A percentile compares a stretch with the other conserved stretches of the same genome.
phyloP scores from a whole-genome alignment of 768 basidiomycete species.

The Russula griseocarnosa region DNA sequence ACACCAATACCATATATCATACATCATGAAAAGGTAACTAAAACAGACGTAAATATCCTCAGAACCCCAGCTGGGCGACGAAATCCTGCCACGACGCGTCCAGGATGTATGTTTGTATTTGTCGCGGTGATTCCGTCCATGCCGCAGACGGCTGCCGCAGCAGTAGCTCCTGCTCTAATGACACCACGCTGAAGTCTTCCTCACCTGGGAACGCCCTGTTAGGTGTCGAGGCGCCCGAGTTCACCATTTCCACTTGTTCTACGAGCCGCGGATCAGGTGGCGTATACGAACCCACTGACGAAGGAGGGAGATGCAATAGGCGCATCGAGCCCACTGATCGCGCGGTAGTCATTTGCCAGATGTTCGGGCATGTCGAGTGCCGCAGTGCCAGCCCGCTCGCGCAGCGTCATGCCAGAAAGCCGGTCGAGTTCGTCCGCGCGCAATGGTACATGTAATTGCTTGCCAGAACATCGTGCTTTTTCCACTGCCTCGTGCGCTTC shows the following conservation, averaged over 20 bases:
- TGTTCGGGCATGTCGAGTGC: not conserved
- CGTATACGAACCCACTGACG: constrained; percentile 34
- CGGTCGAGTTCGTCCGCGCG: constrained; percentile 34
- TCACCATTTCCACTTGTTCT: constrained; percentile 23
- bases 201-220: constrained; percentile 21
- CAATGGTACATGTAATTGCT: constrained; percentile 19
- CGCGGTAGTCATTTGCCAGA: constrained; percentile 20
- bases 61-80: constrained; percentile 62
- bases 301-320: constrained; percentile 32
- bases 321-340: constrained; percentile 19
- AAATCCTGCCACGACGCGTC: constrained; percentile 66
- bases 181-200: constrained; percentile 16
- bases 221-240: constrained; percentile 20
- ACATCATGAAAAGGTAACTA: not conserved
- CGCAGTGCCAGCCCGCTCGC: constrained; percentile 22
- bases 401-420: constrained; percentile 35
- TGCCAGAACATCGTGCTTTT: constrained; percentile 24
- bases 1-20: not conserved
- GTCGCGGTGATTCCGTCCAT: not conserved
- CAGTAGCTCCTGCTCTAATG: not conserved
- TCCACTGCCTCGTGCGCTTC: constrained; percentile 35
- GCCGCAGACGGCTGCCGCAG: not conserved
- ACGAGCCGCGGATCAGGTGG: constrained; percentile 29
- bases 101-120: constrained; percentile 39
- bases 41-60: constrained; percentile 15